Evolutionary conservation across 2,329 filamentous ascomycete species (phyloP), one percentile per base, ranked within the genome.

Genomic region (Stagonosporopsis rhizophila): DNA sequence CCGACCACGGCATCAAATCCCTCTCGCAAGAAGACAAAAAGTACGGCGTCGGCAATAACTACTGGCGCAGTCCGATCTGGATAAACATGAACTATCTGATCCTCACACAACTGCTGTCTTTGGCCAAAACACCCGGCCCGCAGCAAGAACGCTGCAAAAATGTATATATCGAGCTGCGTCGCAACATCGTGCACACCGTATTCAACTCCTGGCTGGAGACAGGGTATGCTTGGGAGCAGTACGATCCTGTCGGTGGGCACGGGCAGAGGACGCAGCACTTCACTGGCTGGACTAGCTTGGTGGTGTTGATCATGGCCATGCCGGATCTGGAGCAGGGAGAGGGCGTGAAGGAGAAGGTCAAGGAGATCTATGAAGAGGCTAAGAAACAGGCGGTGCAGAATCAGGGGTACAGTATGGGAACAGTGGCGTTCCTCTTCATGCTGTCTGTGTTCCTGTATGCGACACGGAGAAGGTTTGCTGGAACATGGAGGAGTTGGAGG

Each of bases 151-250:
- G 86, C 64, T 91, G 92, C 11, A 80, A 79, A 17, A 82, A 86
- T 42, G 82, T 96, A 56, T 98, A 96, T 78, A 85, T 80, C 23
- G 81, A 85, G 32, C 84, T 98, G 39, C 87, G 94, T 44, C 84
- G 83, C 72, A 97, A 96, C 71, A 79, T 98, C 14, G 89, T 97
- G 27, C 84, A 92, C 51, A 96, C 92, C 1, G 89, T 97, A 15
- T 96, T 89, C 80, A 84, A 87, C 49, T 88, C 88, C 71, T 98
- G 92, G 92, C 80, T 87, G 71, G 85, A 90, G 72, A 98, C 94
- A 0, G 92, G 93, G n/a, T 97, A 96, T 73, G 92, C 92, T 0
- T 98, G 93, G 93, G 93, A 98, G 78, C 93, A 97, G 79, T 98
- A 96, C 77, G 90, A 96, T 75, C 91, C 92, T 0, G 91, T 96